These are phyloP conservation scores for Neonectria faginata DNA, from an alignment of 2,329 filamentous ascomycete species.

Conservation along the genomic window DNA sequence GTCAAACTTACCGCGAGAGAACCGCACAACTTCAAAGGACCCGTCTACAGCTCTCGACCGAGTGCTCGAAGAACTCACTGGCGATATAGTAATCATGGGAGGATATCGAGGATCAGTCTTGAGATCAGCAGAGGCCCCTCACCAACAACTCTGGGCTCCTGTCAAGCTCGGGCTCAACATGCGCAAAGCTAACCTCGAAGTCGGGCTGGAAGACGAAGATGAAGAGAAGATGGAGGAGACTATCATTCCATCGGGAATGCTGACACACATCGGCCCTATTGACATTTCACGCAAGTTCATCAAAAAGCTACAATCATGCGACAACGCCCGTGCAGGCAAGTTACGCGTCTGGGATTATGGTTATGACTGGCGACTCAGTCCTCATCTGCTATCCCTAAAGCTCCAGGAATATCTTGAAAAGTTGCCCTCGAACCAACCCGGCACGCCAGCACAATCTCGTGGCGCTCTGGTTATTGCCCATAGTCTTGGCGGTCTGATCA, in stretches of 20 bases:
- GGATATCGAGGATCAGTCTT: slow-evolving; percentile 93
- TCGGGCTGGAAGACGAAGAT: slow-evolving; percentile 83
- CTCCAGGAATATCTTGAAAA: slow-evolving; percentile 79
- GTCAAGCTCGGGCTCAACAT: slow-evolving; percentile 93
- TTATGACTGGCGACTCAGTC: slow-evolving; percentile 94
- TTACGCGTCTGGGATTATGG: slow-evolving; percentile 90
- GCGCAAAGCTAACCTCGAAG: slow-evolving; percentile 89
- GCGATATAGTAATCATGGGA: slow-evolving; percentile 89
- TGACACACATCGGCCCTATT: slow-evolving; percentile 91
- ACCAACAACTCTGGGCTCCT: slow-evolving; percentile 93
- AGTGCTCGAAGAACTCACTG: slow-evolving; percentile 75
- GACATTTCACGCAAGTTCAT: slow-evolving; percentile 88
- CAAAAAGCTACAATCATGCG: slow-evolving; percentile 78
- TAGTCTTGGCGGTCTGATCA: slow-evolving; percentile 88
- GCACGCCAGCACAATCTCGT: slow-evolving; percentile 61
- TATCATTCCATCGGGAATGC: slow-evolving; percentile 88
- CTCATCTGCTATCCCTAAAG: slow-evolving; percentile 76
- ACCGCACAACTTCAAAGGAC: slow-evolving; percentile 31
- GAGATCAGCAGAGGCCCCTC: slow-evolving; percentile 81
- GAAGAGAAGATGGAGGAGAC: slow-evolving; percentile 84
- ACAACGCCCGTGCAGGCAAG: slow-evolving; percentile 77
- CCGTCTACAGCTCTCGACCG: slow-evolving; percentile 59
- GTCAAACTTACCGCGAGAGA: slow-evolving; percentile 39
- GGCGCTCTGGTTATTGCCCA: slow-evolving; percentile 89
- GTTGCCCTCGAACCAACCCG: slow-evolving; percentile 78